Evolutionary conservation across 768 basidiomycete species (phyloP).

Genomic region (Mycena belliarum): DNA sequence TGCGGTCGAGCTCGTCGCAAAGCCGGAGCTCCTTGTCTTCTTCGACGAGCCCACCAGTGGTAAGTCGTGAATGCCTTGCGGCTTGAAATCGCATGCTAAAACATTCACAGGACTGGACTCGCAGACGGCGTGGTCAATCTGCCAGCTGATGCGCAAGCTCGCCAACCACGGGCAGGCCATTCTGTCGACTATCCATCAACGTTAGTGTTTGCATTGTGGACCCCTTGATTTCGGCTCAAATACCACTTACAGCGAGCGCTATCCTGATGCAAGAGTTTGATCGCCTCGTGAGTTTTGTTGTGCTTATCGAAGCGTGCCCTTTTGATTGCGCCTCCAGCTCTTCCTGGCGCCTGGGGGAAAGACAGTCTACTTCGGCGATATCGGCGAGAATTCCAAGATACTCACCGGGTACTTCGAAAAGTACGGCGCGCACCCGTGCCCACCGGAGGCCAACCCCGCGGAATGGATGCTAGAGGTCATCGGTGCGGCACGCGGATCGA

Average conservation of each 20-base stretch:
- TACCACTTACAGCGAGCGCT: conserved; percentile 27
- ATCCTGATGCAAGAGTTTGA: conserved; percentile 57
- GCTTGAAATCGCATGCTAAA: neutral
- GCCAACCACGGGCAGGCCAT: conserved; percentile 58
- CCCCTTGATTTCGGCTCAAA: neutral
- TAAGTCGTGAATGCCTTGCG: neutral
- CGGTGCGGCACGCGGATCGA: conserved; percentile 43
- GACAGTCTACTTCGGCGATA: conserved; percentile 58
- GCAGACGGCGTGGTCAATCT: conserved; percentile 52
- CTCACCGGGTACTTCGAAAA: conserved; percentile 62
- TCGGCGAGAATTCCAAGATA: conserved; percentile 51
- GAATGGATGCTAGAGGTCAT: conserved; percentile 49
- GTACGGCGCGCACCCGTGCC: conserved; percentile 54
- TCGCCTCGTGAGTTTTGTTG: conserved; percentile 30
- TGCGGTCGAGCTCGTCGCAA: conserved; percentile 55
- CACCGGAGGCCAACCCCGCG: conserved; percentile 60
- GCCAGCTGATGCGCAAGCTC: conserved; percentile 50
- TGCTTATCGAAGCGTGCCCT: neutral
- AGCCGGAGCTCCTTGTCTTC: conserved; percentile 54
- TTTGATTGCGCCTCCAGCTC: neutral
- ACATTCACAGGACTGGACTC: conserved; percentile 41
- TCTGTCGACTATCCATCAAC: conserved; percentile 46
- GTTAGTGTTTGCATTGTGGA: neutral
- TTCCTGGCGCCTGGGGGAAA: conserved; percentile 48
- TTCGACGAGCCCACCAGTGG: conserved; percentile 62